These are phyloP conservation scores for Yamadazyma friedrichii DNA, from an alignment of 1,139 yeast genomes.

Conservation along the genomic window DNA sequence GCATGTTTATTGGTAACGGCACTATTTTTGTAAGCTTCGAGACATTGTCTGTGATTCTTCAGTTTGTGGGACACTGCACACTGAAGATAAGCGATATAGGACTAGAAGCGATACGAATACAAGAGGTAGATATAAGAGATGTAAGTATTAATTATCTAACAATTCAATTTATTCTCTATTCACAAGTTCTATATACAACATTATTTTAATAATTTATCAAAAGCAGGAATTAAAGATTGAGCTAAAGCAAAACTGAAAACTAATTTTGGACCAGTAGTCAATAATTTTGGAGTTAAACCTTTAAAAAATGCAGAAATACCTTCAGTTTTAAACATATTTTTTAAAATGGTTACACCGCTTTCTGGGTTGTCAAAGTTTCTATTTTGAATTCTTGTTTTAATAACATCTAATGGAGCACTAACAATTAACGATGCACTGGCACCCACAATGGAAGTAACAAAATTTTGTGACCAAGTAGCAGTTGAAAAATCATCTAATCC, in stretches of 20 bases:
- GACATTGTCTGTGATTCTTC: too few relatives aligned
- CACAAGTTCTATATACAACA: conserved; percentile 8
- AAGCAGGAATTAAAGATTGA: conserved; percentile 93
- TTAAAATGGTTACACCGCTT: conserved; percentile 86
- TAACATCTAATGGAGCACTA: conserved; percentile 96
- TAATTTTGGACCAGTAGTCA: conserved; percentile 97
- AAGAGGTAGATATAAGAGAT: too few relatives aligned
- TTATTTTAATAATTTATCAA: conserved; percentile 62
- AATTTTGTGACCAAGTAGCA: conserved; percentile 96
- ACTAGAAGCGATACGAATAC: too few relatives aligned
- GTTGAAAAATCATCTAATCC: conserved; percentile 81
- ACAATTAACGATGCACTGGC: conserved; percentile 97
- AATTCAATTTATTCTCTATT: not conserved
- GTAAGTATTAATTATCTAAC: too few relatives aligned
- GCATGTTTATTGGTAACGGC: too few relatives aligned
- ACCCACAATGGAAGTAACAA: conserved; percentile 94
- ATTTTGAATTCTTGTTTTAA: conserved; percentile 97
- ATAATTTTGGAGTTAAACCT: conserved; percentile 92
- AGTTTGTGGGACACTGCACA: too few relatives aligned
- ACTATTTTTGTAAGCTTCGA: too few relatives aligned
- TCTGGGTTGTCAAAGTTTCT: conserved; percentile 94
- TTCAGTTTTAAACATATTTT: conserved; percentile 90
- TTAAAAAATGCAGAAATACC: conserved; percentile 91
- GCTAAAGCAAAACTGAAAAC: conserved; percentile 97
- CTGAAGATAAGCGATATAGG: too few relatives aligned